Evolutionary conservation across 2,329 filamentous ascomycete species (phyloP), one percentile per base, ranked within the genome.

Genomic region (Diaporthe ampelina): DNA sequence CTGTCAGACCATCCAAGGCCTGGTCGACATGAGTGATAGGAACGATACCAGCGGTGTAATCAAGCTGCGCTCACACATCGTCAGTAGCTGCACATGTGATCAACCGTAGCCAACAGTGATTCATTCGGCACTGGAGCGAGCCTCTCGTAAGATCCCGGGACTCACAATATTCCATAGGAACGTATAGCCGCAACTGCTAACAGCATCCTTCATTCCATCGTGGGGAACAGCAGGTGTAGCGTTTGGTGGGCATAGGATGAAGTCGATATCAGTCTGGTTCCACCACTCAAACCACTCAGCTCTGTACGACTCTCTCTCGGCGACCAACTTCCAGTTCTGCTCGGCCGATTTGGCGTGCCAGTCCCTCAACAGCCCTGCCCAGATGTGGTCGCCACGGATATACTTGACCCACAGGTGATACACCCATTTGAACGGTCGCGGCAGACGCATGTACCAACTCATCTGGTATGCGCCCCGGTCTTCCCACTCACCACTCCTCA

Each of bases 401-500:
- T 98, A 97, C 79, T 93, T 93, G n/a, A 97, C 92, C 89, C 94
- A 98, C 8, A 95, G 89, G 81, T 95, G 97, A 85, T 97, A 94
- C n/a, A 97, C 79, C 82, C 93, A 97, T 81, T 95, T 94, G 78
- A 97, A 80, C 6, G 93, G 91, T 9, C 91, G 86, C 19, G 94
- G 93, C 19, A 97, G 88, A 56, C 86, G 87, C 86, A 95, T 94
- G 80, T 95, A 91, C 78, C 88, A 91, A 70, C 90, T 88, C 86
- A 98, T 91, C 81, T 95, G 93, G 32, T 87, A 88, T 2, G 94
- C 94, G 21, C 95, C 95, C 0, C 89, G 84, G 80, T 98, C 95
- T 76, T 94, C 93, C 85, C 91, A 92, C 82, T 98, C 96, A 50
- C 94, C 94, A 4, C 88, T 89, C 70, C 92, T 90, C 83, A 96